Evolutionary conservation across 2,329 filamentous ascomycete species (phyloP), one percentile per base, ranked within the genome.

Genomic region (Fusarium torulosum): DNA sequence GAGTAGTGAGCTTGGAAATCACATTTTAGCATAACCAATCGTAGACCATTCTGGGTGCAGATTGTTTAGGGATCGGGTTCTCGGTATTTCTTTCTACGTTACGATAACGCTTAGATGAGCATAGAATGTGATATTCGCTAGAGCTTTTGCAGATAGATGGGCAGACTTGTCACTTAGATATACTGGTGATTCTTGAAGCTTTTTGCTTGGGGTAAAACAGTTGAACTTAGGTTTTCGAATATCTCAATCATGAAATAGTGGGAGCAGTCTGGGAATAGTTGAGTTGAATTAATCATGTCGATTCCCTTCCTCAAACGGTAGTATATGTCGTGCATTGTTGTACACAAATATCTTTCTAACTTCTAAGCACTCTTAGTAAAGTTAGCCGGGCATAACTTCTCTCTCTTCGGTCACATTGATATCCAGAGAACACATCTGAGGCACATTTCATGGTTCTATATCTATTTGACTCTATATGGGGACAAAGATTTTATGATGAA

Each of bases 1-100:
- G 67, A 70, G 15, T 69, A 45, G 43, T 31, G 13, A 15, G 14
- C 33, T 47, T 11, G n/a, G 17, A 6, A 33, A 29, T 19, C 14
- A 8, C 23, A 11, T 15, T 42, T 31, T n/a, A 23, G 35, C 8
- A 42, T 29, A 31, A 9, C n/a, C 15, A 14, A 11, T 4, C 25
- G 20, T 35, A 15, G 17, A 17, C 21, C 4, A 23, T 14, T 13
- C 13, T 40, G 40, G 50, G n/a, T 46, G 21, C 29, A 17, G 25
- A 13, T 5, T 17, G 13, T 46, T 20, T 7, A 41, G 15, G 41
- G 25, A 27, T 37, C 35, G 7, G 9, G 35, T n/a, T 37, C 35
- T 37, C 11, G 17, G 17, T 7, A 9, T 37, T 8, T 3, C 23
- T 58, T 38, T 29, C 0, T 20, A 21, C 17, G 15, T 35, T 17